Evolutionary conservation across 2,329 filamentous ascomycete species (phyloP).

Genomic region (Penicillium fuscoglaucum): DNA sequence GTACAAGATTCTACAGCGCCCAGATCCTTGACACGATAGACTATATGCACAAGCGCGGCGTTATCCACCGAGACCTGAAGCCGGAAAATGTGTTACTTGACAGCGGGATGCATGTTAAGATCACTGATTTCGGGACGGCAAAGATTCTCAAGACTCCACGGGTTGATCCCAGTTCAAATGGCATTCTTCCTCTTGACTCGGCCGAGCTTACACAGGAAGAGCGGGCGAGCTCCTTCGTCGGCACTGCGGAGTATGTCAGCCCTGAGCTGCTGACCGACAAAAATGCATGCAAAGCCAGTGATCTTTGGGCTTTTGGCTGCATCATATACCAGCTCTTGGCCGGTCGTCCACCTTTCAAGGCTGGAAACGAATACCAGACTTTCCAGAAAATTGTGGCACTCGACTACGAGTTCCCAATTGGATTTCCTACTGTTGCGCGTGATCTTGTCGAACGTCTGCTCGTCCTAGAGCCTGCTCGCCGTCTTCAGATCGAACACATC

Average conservation of each 20-base stretch:
- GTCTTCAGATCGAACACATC: constrained; percentile 91
- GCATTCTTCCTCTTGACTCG: constrained; percentile 50
- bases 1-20: constrained; percentile 88
- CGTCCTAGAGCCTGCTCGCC: constrained; percentile 79
- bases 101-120: constrained; percentile 95
- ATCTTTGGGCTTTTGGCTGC: constrained; percentile 97
- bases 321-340: constrained; percentile 94
- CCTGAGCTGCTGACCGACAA: constrained; percentile 96
- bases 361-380: constrained; percentile 89
- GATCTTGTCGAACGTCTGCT: constrained; percentile 89
- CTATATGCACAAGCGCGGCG: constrained; percentile 95
- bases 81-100: constrained; percentile 96
- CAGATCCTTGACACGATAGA: constrained; percentile 95
- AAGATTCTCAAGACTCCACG: constrained; percentile 70
- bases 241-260: constrained; percentile 96
- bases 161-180: constrained; percentile 49
- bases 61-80: constrained; percentile 95
- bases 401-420: constrained; percentile 88
- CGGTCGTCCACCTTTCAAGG: constrained; percentile 97
- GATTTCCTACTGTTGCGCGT: constrained; percentile 80
- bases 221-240: constrained; percentile 90
- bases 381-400: constrained; percentile 97
- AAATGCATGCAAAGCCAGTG: constrained; percentile 94
- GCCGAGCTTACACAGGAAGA: constrained; percentile 63
- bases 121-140: constrained; percentile 98